Evolutionary conservation across 257 asterid species (phyloP), one percentile per base, ranked within the genome.

Genomic region (Fraxinus excelsior): DNA sequence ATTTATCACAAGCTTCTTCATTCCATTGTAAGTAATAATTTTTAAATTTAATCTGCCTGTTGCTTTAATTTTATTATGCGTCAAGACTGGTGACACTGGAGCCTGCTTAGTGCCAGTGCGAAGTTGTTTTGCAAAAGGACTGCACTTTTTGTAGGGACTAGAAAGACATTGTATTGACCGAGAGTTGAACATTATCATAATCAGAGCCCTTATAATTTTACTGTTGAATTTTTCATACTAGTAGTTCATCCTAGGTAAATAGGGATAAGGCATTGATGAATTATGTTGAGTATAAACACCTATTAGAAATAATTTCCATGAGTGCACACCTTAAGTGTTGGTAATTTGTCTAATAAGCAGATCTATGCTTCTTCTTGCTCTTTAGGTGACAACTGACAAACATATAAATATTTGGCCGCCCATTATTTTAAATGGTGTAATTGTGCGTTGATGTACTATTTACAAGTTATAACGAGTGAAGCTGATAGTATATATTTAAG

Each of bases 1-100:
- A 86, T 91, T 79, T 95, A 89, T 80, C 92, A 91, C 83, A 89
- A 90, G 85, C 80, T 95, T 74, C 89, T 95, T 66, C 84, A 83
- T 72, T 79, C 87, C 74, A 79, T 89, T 71, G 98, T 94, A 73
- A 88, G 94, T 83, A 5, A 42, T 70, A 38, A 5, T 21, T 56
- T 70, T 77, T 2, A 11, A 74, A 53, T 74, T 35, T 23, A 23
- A 6, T 66, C 70, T 56, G 65, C 65, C 65, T 7, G 51, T 70
- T 68, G 34, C 26, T 56, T 3, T 1, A 29, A 29, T 67, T n/a
- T 28, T 31, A 16, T 53, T 8, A 5, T 9, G 14, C 40, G 21
- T 53, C 28, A 56, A 19, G 0, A 56, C 7, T 6, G 4, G 25
- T 56, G 10, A 56, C 12, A 1, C 7, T 56, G 11, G 7, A 56